Percentiles rank a stretch among this genome's conserved stretches.
These are phyloP conservation scores for Aegilops tauschii DNA, from an alignment of 176 grass and related monocot genomes.

Conservation along the genomic window DNA sequence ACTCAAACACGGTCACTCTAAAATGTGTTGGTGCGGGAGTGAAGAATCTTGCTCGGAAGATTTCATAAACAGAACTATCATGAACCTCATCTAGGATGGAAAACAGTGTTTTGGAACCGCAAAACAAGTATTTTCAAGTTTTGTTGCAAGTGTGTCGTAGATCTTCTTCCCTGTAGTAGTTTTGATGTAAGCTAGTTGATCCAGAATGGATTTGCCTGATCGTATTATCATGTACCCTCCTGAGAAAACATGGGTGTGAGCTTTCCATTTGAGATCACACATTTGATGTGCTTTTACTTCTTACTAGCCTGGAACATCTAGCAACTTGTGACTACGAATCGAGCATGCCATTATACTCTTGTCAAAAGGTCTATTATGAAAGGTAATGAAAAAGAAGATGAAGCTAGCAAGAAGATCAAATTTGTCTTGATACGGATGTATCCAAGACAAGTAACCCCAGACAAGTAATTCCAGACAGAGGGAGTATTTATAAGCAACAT, in stretches of 20 bases:
- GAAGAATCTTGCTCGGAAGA: constrained; percentile 75
- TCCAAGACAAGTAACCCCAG: too few relatives aligned
- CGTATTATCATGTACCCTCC: background rate
- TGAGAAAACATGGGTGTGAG: background rate
- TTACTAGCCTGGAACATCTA: background rate
- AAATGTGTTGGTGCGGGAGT: constrained; percentile 79
- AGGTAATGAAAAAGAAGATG: background rate
- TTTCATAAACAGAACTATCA: constrained; percentile 33
- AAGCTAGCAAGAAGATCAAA: background rate
- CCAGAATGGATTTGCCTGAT: constrained; percentile 8
- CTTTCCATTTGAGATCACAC: background rate
- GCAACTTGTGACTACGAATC: background rate
- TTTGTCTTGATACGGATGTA: too few relatives aligned
- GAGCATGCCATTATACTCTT: background rate
- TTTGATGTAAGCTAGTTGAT: constrained; percentile 7
- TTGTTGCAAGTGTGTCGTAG: background rate
- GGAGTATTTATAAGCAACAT: background rate
- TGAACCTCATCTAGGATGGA: background rate
- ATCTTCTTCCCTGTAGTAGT: too few relatives aligned
- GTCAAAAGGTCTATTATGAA: background rate
- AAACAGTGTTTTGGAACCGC: constrained; percentile 13
- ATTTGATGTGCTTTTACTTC: background rate
- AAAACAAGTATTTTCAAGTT: background rate
- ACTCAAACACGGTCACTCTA: constrained; percentile 57
- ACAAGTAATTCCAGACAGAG: too few relatives aligned